Base-by-base conservation (phyloP, 1,284 basidiomycete genomes). In the Rhodotorula sp. region DNA sequence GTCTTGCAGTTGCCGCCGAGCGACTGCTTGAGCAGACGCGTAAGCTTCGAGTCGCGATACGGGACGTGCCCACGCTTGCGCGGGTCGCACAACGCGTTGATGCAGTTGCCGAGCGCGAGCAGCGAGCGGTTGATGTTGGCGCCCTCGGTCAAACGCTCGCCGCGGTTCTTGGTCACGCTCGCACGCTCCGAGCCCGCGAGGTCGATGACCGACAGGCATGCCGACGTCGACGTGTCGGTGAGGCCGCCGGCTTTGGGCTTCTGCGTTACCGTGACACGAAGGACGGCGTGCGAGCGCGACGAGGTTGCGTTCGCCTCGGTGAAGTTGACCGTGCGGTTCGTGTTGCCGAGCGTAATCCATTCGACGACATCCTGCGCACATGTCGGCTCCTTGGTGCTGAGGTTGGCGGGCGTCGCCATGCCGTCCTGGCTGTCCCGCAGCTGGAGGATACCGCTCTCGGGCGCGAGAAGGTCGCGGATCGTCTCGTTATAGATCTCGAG, bases 401-500 rank as follows among this genome's bases (percentile, higher is more conserved):
- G 87, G 25, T 91, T 90, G 25, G 91, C 87, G 25, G 97, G 92
- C 75, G 92, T 94, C 72, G 97, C 92, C 32, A 81, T 78, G 62
- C 83, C 83, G 25, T 89, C 86, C 82, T 92, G 93, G 83, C 94
- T 93, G 82, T 97, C 94, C 41, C 95, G 89, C 67, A 97, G 90
- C 72, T 67, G 89, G 87, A 61, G 90, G 88, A 72, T 76, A 71
- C 83, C 82, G 36, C 85, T 84, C n/a, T 87, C 86, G 22, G 88
- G 84, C 1, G 88, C 83, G 56, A 98, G 88, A 29, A 98, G 88
- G 82, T 98, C 95, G n/a, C 92, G 90, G 76, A 97, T 97, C 80
- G 93, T 92, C 82, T 98, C 95, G 81, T 97, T 97, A 85, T 97
- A 97, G 65, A 98, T 96, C 82, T 98, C 95, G 69, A 97, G 88